Base-by-base conservation (phyloP, 2,329 filamentous ascomycete genomes). In the Orbilia javanica region DNA sequence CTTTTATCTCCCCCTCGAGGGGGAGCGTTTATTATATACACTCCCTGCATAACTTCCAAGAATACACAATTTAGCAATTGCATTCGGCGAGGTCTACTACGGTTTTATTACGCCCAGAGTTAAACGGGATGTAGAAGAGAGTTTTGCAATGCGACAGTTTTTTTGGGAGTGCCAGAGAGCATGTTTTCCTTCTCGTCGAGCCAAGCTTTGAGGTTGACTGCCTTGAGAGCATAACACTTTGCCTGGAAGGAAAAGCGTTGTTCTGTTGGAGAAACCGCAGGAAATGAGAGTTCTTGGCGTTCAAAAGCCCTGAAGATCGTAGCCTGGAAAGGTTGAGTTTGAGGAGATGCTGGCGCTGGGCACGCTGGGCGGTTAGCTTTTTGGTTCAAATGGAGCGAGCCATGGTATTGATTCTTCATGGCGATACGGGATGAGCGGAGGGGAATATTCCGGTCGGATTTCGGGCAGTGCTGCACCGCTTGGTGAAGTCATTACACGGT, bases 161-260 rank as follows among this genome's bases (percentile, higher is more conserved):
- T 60, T 44, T 10, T 36, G 8, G 34, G 3, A 10, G 34, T 7
- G 18, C 22, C n/a, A n/a, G 55, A 60, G 55, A 1, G 18, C 34
- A 42, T 60, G 42, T 60, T 60, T 13, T 44, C 36, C n/a, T 15
- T n/a, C 18, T 44, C 42, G 18, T 29, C 18, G 34, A 20, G 63
- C 46, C 46, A 53, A 39, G 63, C 31, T 42, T 36, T 39, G 31
- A 34, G 20, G 29, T 20, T 68, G 66, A 62, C 65, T 69, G 65
- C 65, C 65, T 27, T 6, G 44, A 29, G n/a, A 25, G 15, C 25
- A 50, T 25, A 20, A 2, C 42, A 44, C 20, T 18, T 50, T 64
- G 55, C 67, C 66, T 64, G 44, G 67, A 55, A 63, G 42, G 66
- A 63, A 39, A 70, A 68, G 66, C 25, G 46, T 31, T 71, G 67